Evolutionary conservation across 2,329 filamentous ascomycete species (phyloP), one percentile per base, ranked within the genome.

Genomic region (Sarocladiaceae sp.): DNA sequence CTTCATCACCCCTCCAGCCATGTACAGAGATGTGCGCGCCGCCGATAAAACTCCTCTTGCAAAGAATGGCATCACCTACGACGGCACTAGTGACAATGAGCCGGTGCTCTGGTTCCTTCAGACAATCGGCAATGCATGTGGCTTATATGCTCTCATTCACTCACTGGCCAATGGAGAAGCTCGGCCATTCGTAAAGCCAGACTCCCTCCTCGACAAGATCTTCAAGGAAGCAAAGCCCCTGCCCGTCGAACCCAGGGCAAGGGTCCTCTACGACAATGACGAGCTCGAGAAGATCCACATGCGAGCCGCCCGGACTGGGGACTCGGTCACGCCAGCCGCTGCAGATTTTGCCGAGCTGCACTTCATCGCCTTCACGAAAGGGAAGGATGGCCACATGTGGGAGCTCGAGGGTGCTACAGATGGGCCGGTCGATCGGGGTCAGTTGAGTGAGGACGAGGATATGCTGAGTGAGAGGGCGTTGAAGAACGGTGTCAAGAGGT

Each of bases 31-130:
- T 31, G 64, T 63, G 19, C 59, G 63, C 42, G 50, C 50, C 20
- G 51, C 55, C 33, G 57, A 59, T 18, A 51, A 56, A 45, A 55
- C 50, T 2, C 43, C 51, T 5, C 49, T 54, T 20, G 46, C 47
- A 4, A 47, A 51, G 11, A 43, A 58, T 13, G 50, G 55, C 9
- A 27, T 59, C 23, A 59, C 59, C 1, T 67, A 68, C 50, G 47
- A 57, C 26, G 56, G 58, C 18, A 50, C 51, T 6, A 63, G 63
- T 2, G 53, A 56, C 4, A 23, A 45, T 16, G 84, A 90, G 53
- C 77, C 84, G 6, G 79, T 90, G 1, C 68, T 87, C 15, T 94
- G 87, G 87, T 93, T 88, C 67, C 82, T 82, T 57, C 88, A 94
- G 63, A 93, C 85, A 0, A 93, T 94, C 55, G 77, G 80, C 47